Evolutionary conservation across 2,329 filamentous ascomycete species (phyloP), one percentile per base, ranked within the genome.

Genomic region (Xylariales sp.): DNA sequence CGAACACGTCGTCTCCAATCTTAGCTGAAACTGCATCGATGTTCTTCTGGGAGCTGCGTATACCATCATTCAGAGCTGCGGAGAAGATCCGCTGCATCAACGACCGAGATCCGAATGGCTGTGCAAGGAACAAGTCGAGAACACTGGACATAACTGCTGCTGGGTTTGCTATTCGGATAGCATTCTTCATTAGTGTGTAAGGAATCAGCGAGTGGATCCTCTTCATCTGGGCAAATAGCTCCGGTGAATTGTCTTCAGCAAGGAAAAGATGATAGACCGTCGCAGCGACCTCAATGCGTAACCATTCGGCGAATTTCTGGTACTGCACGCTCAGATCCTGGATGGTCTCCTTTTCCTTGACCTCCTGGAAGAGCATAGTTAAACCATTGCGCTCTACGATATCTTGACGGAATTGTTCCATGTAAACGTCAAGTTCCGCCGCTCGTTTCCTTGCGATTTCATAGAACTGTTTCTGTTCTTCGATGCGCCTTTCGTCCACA

Each of bases 241-340:
- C 93, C 1, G 93, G 90, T 0, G 91, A 96, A 63, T 98, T 98
- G 66, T 98, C 93, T 62, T 98, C 93, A 5, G 93, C 93, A 32
- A 98, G 75, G 73, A 98, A 98, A 24, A 98, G 73, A 62, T 98
- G 93, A 59, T 98, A 98, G 45, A 97, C 81, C 16, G 93, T 96
- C 29, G 93, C 93, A 18, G 93, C 93, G 36, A 98, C 84, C 66
- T 98, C 93, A 56, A 98, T 98, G 28, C 93, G 84, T 38, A 97
- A 71, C 93, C 93, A 98, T 63, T 98, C 93, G 14, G 91, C 91
- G 59, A 98, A 97, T 61, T 97, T 98, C 57, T 93, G 87, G 62
- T 97, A 97, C 61, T 97, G 90, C 9, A 94, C 84, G 57, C 88
- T 95, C 40, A 98, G 75, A 52, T 96, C 88, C 49, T 80, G 77